Evolutionary conservation across 305 asterid species (phyloP).

Genomic region (Vinca major): DNA sequence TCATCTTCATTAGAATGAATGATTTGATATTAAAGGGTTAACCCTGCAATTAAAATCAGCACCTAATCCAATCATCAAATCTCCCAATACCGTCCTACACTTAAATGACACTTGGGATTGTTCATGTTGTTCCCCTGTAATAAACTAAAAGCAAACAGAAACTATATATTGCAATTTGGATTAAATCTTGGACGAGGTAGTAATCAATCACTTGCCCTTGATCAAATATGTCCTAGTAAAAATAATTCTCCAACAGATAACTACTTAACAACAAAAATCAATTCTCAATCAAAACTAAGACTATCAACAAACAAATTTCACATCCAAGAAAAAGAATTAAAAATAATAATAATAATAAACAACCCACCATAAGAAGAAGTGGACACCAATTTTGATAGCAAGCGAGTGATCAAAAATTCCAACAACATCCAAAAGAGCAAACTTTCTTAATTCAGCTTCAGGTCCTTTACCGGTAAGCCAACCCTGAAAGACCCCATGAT

Average conservation of each 20-base stretch:
- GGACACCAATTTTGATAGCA: slow-evolving; percentile 69
- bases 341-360: background rate
- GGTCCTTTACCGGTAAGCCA: slow-evolving; percentile 71
- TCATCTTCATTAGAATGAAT: background rate
- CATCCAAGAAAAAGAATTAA: no score
- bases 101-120: no score
- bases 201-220: no score
- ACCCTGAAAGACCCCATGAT: slow-evolving; percentile 56
- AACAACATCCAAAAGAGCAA: slow-evolving; percentile 63
- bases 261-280: background rate
- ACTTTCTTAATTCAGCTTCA: slow-evolving; percentile 68
- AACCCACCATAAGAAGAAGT: slow-evolving; percentile 69
- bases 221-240: no score
- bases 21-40: background rate
- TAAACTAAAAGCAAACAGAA: no score
- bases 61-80: background rate
- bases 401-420: slow-evolving; percentile 80
- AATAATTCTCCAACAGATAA: no score
- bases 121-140: background rate
- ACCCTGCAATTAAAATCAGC: background rate
- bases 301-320: background rate
- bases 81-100: background rate
- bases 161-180: background rate
- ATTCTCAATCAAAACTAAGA: background rate
- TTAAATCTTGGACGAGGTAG: background rate